Percentiles rank a stretch among this genome's conserved stretches.
Conservation (phyloP, 2,329 filamentous ascomycete species). For the Ramularia collo-cygni region DNA sequence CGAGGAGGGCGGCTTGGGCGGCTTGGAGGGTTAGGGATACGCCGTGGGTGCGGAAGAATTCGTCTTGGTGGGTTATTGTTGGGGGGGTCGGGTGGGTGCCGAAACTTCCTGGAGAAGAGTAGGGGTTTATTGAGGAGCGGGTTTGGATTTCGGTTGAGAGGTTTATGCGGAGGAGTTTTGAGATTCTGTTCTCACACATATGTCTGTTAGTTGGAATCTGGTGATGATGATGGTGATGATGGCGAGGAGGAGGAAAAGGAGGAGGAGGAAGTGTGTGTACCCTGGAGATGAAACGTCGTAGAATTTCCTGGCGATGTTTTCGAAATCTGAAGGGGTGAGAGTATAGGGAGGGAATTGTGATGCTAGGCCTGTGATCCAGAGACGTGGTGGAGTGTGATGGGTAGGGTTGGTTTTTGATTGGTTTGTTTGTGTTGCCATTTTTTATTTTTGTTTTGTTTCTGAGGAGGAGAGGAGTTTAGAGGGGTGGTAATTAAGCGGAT, state of each 20-base stretch:
- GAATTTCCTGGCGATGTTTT: neutral
- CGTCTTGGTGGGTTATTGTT: neutral
- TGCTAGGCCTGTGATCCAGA: neutral
- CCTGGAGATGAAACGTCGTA: too few species aligned
- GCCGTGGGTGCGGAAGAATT: constrained; percentile 12
- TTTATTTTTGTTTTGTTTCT: too few species aligned
- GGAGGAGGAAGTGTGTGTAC: too few species aligned
- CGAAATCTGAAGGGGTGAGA: neutral
- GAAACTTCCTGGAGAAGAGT: neutral
- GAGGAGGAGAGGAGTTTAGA: too few species aligned
- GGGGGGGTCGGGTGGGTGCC: neutral
- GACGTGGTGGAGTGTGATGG: neutral
- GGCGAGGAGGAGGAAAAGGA: too few species aligned
- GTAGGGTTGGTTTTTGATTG: too few species aligned
- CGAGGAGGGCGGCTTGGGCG: constrained; percentile 29
- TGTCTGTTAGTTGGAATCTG: too few species aligned
- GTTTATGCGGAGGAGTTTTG: neutral
- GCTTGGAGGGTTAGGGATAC: constrained; percentile 28
- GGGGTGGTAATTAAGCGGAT: too few species aligned
- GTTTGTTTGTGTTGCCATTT: too few species aligned
- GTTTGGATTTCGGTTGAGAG: neutral
- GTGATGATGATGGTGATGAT: too few species aligned
- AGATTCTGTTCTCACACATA: neutral
- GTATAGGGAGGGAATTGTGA: neutral
- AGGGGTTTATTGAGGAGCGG: neutral